Conservation (phyloP, 495 filamentous ascomycete genomes). For the Podospora pseudocomata region DNA sequence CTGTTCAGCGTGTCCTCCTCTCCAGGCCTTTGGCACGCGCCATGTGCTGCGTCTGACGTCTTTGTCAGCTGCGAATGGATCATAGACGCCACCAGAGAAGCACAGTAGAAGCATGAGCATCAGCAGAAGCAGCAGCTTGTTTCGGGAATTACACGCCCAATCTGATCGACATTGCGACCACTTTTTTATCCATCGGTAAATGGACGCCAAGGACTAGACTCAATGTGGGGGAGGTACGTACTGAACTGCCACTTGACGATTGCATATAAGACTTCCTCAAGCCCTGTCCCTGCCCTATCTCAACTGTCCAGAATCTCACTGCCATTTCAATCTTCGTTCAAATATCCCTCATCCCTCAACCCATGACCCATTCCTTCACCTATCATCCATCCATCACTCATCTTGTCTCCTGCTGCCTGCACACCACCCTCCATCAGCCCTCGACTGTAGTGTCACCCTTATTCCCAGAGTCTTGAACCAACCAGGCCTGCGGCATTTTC, state of each 20-base stretch:
- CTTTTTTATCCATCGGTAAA: constrained; percentile 19
- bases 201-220: constrained; percentile 24
- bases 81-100: not conserved
- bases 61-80: not conserved
- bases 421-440: not conserved
- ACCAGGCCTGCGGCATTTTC: constrained; percentile 20
- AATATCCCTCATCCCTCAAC: not conserved
- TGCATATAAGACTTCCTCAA: not conserved
- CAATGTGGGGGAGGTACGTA: not conserved
- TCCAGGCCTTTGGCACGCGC: too few relatives aligned
- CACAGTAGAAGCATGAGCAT: not conserved
- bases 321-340: not conserved
- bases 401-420: not conserved
- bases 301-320: not conserved
- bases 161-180: constrained; percentile 27
- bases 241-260: not conserved
- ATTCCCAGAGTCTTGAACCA: constrained; percentile 6
- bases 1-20: too few relatives aligned
- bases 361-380: not conserved
- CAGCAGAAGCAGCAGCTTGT: not conserved
- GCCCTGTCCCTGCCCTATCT: too few relatives aligned
- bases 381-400: not conserved
- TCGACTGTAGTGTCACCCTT: constrained; percentile 6
- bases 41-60: not conserved
- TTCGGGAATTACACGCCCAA: constrained; percentile 10